Percentiles rank a stretch among this genome's conserved stretches.
Conservation (phyloP, 495 filamentous ascomycete genomes). For the Amphirosellinia nigrospora region DNA sequence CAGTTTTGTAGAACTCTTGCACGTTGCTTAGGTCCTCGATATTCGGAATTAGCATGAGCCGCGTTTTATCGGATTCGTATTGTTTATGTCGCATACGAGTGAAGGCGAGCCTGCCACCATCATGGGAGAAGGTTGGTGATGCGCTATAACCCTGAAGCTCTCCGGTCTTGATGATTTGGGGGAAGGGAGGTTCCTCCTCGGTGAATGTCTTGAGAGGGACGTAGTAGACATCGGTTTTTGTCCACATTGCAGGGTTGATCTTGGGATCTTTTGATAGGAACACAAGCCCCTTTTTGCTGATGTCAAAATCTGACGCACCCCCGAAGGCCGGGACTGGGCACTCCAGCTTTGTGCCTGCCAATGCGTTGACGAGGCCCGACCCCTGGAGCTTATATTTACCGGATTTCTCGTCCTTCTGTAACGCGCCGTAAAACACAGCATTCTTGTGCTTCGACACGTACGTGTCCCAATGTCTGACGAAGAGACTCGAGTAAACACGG, state of each 20-base stretch:
- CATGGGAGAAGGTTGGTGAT: conserved; percentile 76
- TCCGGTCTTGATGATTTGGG: conserved; percentile 55
- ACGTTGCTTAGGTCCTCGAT: conserved; percentile 65
- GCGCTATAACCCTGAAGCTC: conserved; percentile 72
- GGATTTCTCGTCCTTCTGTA: conserved; percentile 58
- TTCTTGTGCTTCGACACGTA: conserved; percentile 73
- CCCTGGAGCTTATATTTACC: conserved; percentile 49
- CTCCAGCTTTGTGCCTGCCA: conserved; percentile 62
- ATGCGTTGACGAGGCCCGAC: conserved; percentile 60
- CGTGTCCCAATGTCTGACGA: conserved; percentile 78
- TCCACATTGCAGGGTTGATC: conserved; percentile 78
- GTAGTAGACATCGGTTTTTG: conserved; percentile 78
- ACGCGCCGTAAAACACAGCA: conserved; percentile 73
- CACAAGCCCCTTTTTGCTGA: conserved; percentile 64
- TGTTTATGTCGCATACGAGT: conserved; percentile 78
- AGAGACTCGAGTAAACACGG: conserved; percentile 71
- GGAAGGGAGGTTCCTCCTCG: conserved; percentile 53
- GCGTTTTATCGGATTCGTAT: conserved; percentile 89
- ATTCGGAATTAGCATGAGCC: conserved; percentile 69
- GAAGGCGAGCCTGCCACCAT: conserved; percentile 77
- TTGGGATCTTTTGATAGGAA: conserved; percentile 88
- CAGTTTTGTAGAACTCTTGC: conserved; percentile 66
- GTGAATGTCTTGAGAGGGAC: conserved; percentile 67
- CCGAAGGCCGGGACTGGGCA: conserved; percentile 66
- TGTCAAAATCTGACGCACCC: conserved; percentile 62